phyloP scores from a whole-genome alignment of 495 filamentous ascomycete species.

The Daldinia caldariorum region DNA sequence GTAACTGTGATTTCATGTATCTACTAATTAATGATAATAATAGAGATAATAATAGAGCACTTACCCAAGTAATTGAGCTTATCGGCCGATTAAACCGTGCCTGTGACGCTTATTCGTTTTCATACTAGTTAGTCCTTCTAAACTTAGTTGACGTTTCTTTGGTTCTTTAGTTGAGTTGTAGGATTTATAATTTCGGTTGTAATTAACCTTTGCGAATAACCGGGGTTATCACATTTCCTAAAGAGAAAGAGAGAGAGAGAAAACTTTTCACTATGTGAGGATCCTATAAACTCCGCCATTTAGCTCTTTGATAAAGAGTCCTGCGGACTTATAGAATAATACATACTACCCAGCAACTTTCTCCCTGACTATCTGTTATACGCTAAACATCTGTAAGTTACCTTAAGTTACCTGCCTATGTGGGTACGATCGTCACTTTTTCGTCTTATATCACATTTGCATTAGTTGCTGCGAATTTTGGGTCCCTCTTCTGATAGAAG shows the following conservation, averaged over 20 bases:
- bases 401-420: constrained; percentile 24
- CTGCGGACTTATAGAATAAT: neutral
- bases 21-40: no score
- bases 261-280: neutral
- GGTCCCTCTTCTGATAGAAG: constrained; percentile 1
- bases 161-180: neutral
- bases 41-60: no score
- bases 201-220: neutral
- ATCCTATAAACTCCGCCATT: neutral
- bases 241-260: neutral
- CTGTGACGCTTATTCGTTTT: neutral
- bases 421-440: constrained; percentile 21
- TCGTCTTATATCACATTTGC: constrained; percentile 9
- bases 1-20: no score
- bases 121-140: neutral
- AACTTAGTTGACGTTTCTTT: neutral
- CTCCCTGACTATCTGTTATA: no score
- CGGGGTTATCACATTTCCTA: neutral
- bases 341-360: neutral
- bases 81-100: neutral
- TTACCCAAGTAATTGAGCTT: neutral
- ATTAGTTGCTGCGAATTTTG: constrained; percentile 2
- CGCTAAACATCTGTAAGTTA: neutral
- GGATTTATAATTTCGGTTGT: neutral
- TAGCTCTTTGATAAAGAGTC: neutral